phyloP scores from a whole-genome alignment of 441 rosid species.

The Viola pubescens region DNA sequence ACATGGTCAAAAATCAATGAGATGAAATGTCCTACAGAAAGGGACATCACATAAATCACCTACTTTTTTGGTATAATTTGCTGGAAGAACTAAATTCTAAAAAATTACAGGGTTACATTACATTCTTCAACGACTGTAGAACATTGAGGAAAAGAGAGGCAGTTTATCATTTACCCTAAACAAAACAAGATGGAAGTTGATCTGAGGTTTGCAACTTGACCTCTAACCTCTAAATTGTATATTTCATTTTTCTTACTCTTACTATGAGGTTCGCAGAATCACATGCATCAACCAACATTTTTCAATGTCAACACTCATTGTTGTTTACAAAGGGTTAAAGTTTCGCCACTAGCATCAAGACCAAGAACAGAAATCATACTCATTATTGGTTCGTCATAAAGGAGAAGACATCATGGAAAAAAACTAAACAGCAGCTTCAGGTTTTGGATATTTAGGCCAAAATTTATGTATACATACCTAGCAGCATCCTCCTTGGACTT shows the following conservation, averaged over 20 bases:
- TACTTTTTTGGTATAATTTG: background rate
- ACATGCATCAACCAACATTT: background rate
- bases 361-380: background rate
- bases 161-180: too few relatives aligned
- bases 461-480: conserved; percentile 35
- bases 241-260: too few relatives aligned
- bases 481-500: conserved; percentile 49
- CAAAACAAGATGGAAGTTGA: background rate
- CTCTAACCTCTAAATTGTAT: background rate
- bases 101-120: too few relatives aligned
- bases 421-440: background rate
- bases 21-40: background rate
- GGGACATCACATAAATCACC: too few relatives aligned
- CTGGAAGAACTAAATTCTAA: background rate
- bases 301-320: background rate
- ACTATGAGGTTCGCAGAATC: too few relatives aligned
- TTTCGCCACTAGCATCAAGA: background rate
- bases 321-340: background rate
- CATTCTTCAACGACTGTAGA: too few relatives aligned
- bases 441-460: background rate
- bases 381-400: background rate
- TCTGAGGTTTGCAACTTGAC: background rate
- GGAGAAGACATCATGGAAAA: background rate
- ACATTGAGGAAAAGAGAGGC: too few relatives aligned
- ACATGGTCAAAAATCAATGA: background rate